Evolutionary conservation across 495 filamentous ascomycete genomes (phyloP).

Genomic region (Lasiosphaeria hispida): DNA sequence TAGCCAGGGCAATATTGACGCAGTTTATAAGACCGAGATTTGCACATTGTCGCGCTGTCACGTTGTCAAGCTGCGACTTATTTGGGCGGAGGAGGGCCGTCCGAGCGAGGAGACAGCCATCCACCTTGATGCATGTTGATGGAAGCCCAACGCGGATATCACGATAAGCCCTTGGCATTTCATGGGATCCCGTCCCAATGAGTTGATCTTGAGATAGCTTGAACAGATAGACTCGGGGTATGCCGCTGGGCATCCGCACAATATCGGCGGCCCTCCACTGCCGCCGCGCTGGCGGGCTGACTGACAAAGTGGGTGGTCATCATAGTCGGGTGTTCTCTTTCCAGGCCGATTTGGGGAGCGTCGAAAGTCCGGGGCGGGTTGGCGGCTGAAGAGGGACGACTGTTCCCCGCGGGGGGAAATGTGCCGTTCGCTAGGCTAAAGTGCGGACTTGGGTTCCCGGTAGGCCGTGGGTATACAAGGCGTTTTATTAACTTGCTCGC

Average conservation of each 20-base stretch:
- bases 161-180: not conserved
- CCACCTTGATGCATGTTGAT: not conserved
- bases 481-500: not conserved
- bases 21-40: conserved; percentile 8
- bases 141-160: not conserved
- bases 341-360: not conserved
- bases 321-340: not conserved
- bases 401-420: conserved; percentile 10
- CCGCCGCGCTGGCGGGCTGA: too few species aligned
- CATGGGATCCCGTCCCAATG: not conserved
- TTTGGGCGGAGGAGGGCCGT: conserved; percentile 11
- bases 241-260: too few species aligned
- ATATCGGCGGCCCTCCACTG: too few species aligned
- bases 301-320: too few species aligned
- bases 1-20: conserved; percentile 9
- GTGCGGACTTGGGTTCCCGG: not conserved
- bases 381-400: conserved; percentile 6
- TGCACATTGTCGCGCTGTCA: conserved; percentile 1
- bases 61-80: conserved; percentile 7
- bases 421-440: conserved; percentile 13
- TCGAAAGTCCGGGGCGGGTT: conserved; percentile 7
- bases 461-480: conserved; percentile 1
- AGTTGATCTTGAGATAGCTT: too few species aligned
- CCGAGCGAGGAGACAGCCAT: not conserved
- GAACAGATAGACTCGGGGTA: too few species aligned